Conservation (phyloP, 306 rosid species). For the Lagenaria siceraria region DNA sequence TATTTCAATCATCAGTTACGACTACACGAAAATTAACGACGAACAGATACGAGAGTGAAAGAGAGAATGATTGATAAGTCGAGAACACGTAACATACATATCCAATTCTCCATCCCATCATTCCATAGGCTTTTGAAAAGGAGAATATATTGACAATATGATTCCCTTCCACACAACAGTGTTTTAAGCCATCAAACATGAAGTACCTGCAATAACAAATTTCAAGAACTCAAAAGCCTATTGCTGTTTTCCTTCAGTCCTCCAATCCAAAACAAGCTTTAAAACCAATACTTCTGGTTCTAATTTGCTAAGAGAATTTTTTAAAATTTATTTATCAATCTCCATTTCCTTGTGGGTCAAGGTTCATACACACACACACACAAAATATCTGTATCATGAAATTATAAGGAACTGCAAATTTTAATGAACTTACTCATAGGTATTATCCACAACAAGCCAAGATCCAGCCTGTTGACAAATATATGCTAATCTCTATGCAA, state of each 20-base stretch:
- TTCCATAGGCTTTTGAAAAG: conserved; percentile 92
- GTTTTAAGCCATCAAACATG: conserved; percentile 80
- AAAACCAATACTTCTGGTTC: background rate
- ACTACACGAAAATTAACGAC: background rate
- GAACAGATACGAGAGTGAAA: background rate
- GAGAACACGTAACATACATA: conserved; percentile 43
- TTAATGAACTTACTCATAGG: conserved; percentile 59
- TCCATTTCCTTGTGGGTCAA: background rate
- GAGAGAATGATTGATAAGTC: background rate
- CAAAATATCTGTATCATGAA: background rate
- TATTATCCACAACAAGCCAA: conserved; percentile 88
- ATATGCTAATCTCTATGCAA: conserved; percentile 67
- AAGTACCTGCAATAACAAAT: conserved; percentile 52
- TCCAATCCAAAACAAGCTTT: background rate
- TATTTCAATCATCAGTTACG: background rate
- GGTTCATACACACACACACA: background rate
- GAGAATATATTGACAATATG: conserved; percentile 83
- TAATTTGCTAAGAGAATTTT: background rate
- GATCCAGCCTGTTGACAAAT: conserved; percentile 64
- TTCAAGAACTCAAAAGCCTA: background rate
- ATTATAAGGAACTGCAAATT: background rate
- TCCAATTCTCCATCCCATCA: conserved; percentile 99
- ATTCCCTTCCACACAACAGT: conserved; percentile 76
- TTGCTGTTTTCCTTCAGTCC: background rate
- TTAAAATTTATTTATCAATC: no score